phyloP scores from a whole-genome alignment of 2,329 filamentous ascomycete species.

The Botryotinia convoluta region DNA sequence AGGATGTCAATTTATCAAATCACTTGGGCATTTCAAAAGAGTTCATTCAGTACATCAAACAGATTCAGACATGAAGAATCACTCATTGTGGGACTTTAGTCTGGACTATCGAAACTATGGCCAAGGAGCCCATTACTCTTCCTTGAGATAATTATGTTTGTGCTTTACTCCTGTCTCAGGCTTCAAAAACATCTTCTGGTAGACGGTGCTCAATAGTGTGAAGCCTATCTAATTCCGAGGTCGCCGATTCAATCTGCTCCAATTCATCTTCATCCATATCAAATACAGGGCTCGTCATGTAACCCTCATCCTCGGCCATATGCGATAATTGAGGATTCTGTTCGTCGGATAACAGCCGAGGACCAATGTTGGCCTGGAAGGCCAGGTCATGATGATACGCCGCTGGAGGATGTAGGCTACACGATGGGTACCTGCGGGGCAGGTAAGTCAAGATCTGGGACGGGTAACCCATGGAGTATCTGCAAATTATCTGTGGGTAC shows the following conservation, averaged over 20 bases:
- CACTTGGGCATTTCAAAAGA: too few relatives aligned
- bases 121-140: background rate
- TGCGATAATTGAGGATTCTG: background rate
- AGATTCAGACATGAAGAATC: background rate
- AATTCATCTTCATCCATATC: background rate
- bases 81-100: background rate
- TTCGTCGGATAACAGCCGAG: background rate
- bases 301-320: background rate
- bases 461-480: too few relatives aligned
- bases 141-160: background rate
- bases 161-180: background rate
- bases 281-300: background rate
- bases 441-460: too few relatives aligned
- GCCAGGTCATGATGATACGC: background rate
- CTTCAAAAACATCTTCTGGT: background rate
- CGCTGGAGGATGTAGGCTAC: background rate
- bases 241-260: fast-evolving
- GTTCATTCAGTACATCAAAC: background rate
- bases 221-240: background rate
- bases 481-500: too few relatives aligned
- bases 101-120: background rate
- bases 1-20: background rate
- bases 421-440: background rate
- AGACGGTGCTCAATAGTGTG: background rate
- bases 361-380: background rate